These are phyloP conservation scores for Hypoxylon fuscum DNA, from an alignment of 495 filamentous ascomycete species.

Conservation along the genomic window DNA sequence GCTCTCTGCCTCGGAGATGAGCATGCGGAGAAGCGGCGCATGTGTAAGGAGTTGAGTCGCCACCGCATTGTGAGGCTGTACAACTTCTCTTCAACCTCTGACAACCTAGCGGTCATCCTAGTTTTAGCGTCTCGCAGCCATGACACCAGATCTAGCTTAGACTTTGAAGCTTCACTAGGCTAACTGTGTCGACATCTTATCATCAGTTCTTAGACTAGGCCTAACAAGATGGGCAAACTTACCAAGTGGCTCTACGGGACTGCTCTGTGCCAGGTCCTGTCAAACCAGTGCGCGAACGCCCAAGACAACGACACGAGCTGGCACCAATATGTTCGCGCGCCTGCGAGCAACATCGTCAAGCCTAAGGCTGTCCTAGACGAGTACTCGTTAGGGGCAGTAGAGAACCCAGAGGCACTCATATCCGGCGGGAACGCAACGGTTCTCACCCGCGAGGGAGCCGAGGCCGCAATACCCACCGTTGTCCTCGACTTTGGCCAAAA, in stretches of 20 bases:
- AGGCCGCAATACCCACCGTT: slow-evolving; percentile 31
- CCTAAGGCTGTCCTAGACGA: slow-evolving; percentile 22
- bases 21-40: not conserved
- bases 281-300: not conserved
- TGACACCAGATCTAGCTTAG: no score
- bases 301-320: slow-evolving; percentile 31
- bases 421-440: slow-evolving; percentile 34
- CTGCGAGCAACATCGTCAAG: slow-evolving; percentile 13
- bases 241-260: slow-evolving; percentile 6
- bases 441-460: slow-evolving; percentile 28
- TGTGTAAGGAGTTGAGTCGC: not conserved
- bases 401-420: slow-evolving; percentile 46
- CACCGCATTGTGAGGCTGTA: not conserved
- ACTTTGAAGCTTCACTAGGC: no score
- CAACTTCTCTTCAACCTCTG: no score
- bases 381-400: slow-evolving; percentile 41
- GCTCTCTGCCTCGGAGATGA: slow-evolving; percentile 1
- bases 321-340: slow-evolving; percentile 39
- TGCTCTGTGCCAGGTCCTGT: not conserved
- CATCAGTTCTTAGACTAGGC: not conserved
- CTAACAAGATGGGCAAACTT: slow-evolving; percentile 1
- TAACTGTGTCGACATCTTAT: no score
- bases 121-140: no score
- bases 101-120: no score
- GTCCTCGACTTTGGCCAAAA: slow-evolving; percentile 59